Base-by-base conservation (phyloP, 208 protist genomes). In the Strigomonas culicis region DNA sequence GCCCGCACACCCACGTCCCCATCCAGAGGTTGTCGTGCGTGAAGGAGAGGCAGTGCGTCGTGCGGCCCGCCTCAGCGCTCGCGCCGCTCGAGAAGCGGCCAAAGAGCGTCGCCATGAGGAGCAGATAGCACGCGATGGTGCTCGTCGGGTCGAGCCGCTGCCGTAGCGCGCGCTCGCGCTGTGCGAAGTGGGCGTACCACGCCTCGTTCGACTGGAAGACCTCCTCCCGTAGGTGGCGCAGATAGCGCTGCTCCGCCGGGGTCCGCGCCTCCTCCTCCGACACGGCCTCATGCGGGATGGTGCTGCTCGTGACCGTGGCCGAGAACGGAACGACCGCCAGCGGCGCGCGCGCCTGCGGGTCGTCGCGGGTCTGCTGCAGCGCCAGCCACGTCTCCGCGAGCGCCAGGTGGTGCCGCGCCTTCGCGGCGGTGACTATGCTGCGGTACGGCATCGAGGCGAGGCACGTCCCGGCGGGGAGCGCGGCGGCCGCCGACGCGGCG, bases 371-470 rank as follows among this genome's bases (percentile, higher is more conserved):
- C 7, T 30, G 22, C 0, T 7, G 17, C 34, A 1, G 3, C 21
- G 13, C 3, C 21, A 11, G 4, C 34, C 34, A 28, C 1, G 70
- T 71, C 73, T 89, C 82, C 2, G 69, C 68, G 68, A 89, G 72
- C 17, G 82, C 80, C 30, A 94, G 63, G 63, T 92, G 76, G 39
- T 68, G 69, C 27, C 88, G 82, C 4, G 82, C 86, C 61, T 86
- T 89, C 27, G 60, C 67, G 8, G 77, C 66, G 10, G 91, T 96
- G 51, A 96, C 79, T 78, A 96, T 93, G 30, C 66, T 77, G 49
- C 41, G 47, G 25, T 72, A 75, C 0, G 91, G 86, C 24, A 96
- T 77, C 17, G 31, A 59, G 24, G 75, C 88, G 4, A 96, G 72
- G 27, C 51, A n/a, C 3, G 75, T 79, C 0, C 70, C 75, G 1